phyloP scores from a whole-genome alignment of 2,329 filamentous ascomycete species.

The Didymella glomerata region DNA sequence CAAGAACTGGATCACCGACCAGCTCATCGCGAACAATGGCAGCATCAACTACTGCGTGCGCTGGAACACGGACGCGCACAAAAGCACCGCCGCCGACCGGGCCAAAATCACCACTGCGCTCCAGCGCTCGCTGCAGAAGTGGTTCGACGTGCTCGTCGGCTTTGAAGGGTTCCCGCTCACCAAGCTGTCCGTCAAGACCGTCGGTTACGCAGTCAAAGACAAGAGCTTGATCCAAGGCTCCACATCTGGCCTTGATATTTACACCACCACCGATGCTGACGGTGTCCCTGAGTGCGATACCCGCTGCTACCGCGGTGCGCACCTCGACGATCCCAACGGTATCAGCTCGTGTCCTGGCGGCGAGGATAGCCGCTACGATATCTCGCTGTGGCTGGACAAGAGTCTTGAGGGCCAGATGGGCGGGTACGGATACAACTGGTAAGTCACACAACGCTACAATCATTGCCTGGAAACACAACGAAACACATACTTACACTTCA shows the following conservation, averaged over 20 bases:
- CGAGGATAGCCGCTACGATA: slow-evolving; percentile 51
- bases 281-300: not conserved
- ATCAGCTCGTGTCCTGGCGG: slow-evolving; percentile 40
- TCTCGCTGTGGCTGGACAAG: slow-evolving; percentile 57
- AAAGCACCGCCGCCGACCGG: slow-evolving; percentile 53
- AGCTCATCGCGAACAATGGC: slow-evolving; percentile 42
- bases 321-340: not conserved
- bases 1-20: slow-evolving; percentile 45
- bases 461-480: not conserved
- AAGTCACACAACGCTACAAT: not conserved
- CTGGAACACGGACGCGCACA: slow-evolving; percentile 53
- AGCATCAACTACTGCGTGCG: slow-evolving; percentile 56
- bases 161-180: slow-evolving; percentile 57
- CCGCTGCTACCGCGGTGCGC: not conserved
- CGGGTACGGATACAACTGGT: slow-evolving; percentile 55
- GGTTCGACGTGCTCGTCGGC: slow-evolving; percentile 57
- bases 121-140: slow-evolving; percentile 51
- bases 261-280: not conserved
- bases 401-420: slow-evolving; percentile 49
- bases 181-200: slow-evolving; percentile 52
- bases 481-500: too few species aligned
- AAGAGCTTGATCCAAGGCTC: slow-evolving; percentile 24
- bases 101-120: slow-evolving; percentile 49
- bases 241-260: not conserved
- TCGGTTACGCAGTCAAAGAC: slow-evolving; percentile 56